Evolutionary conservation across 2,329 filamentous ascomycete genomes (phyloP), one percentile per base, ranked within the genome.

Genomic region (Phaeosphaeriaceae sp.): DNA sequence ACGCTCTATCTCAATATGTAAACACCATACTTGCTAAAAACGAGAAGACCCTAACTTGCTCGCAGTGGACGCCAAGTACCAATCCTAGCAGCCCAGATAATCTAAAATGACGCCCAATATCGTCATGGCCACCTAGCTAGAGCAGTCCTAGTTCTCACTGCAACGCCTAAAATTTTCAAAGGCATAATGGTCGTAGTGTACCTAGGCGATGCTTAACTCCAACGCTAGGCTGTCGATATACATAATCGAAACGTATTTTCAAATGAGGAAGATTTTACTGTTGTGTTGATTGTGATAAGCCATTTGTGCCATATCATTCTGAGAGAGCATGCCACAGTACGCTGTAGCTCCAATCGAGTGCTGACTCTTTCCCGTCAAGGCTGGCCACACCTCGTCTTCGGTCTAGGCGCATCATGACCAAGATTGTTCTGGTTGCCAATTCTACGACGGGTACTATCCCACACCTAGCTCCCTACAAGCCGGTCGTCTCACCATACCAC

Each of bases 401-500:
- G 23, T 26, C 23, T 26, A 7, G 23, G 11, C 23, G 23, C 7
- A 26, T n/a, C n/a, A n/a, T n/a, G n/a, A n/a, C n/a, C n/a, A n/a
- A n/a, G n/a, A 26, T 26, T 26, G 23, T 11, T 26, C 7, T 26
- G 11, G 23, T 26, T 26, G 23, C 23, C 23, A 8, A 26, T 8
- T 26, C 23, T 26, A 26, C 11, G 23, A 26, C 23, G 6, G 23
- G 23, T 26, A 11, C 23, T 13, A 20, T 36, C 35, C 23, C 23
- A 26, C 23, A 11, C n/a, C 23, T 26, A 11, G 23, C 23, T 9
- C 18, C 23, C 29, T 52, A 56, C 4, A 59, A 40, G 41, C 40
- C 52, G 33, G 38, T 48, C 43, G 42, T 54, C 50, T 61, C 61
- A 48, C 56, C 48, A 54, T 71, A 67, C 67, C 66, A 71, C 33